Evolutionary conservation across 75 land plant genomes (phyloP), one percentile per base, ranked within the genome.

Genomic region (Pinus albicaulis): DNA sequence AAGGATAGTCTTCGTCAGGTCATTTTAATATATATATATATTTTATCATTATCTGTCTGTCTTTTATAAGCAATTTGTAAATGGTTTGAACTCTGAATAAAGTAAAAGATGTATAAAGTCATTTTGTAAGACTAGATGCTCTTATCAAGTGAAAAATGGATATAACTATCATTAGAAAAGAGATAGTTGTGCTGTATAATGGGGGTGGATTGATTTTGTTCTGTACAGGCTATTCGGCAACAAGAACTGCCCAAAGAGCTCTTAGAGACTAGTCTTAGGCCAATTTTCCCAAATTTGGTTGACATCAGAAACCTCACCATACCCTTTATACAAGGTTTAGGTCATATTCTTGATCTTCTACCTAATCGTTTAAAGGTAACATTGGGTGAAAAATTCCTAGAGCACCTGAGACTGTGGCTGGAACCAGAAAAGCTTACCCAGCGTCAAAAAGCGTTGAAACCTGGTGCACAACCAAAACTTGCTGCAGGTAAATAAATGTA

Each of bases 1-100:
- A 96, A 90, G 78, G 95, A 96, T 74, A 95, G 99, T 4, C 86
- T 96, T 15, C 87, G 95, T 19, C 95, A 96, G 95, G 95, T 94
- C 60, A 55, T 60, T 24, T 60, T 17, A 7, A 17, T 55, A 23
- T n/a, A 31, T 31, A 31, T 31, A 31, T 31, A n/a, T 19, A 19
- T 59, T 59, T 20, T 20, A 55, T n/a, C 11, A 3, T 69, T 70
- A 19, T 20, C 10, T 48, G 19, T n/a, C 7, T 59, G 24, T 22
- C 13, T 17, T n/a, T 68, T 38, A 1, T 16, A 12, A 12, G 48
- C 7, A 20, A n/a, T 41, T 24, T 34, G 19, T 41, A 20, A 31
- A 68, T 16, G 19, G 20, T 17, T 41, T 19, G 8, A 3, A 41
- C 41, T 31, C 2, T 1, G 31, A 31, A 31, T 2, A 68, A 68